These are phyloP conservation scores for Massariosphaeria phaeospora DNA, from an alignment of 495 filamentous ascomycete species.

Conservation along the genomic window DNA sequence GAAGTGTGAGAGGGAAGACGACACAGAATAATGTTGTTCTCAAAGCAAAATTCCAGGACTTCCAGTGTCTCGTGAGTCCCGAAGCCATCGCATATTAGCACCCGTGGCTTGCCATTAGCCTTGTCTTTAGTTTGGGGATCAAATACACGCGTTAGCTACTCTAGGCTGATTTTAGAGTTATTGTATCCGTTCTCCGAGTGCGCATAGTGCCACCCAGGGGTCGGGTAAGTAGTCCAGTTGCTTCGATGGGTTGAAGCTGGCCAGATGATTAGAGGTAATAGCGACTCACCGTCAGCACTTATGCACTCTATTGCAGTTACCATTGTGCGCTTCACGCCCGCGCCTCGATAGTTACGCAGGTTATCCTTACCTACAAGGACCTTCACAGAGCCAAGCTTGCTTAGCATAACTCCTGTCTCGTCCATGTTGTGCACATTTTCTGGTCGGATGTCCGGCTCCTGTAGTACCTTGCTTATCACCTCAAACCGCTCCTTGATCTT, in stretches of 20 bases:
- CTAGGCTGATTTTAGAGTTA: background rate
- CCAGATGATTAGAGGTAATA: conserved; percentile 37
- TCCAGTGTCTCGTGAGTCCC: background rate
- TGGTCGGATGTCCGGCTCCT: conserved; percentile 11
- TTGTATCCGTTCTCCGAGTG: background rate
- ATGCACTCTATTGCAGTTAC: conserved; percentile 41
- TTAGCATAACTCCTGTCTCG: too few species aligned
- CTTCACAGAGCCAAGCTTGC: conserved; percentile 40
- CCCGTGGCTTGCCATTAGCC: background rate
- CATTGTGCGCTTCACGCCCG: conserved; percentile 28
- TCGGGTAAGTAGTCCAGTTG: background rate
- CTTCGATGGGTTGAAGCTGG: conserved; percentile 25
- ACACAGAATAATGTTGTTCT: background rate
- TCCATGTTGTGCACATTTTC: conserved; percentile 18
- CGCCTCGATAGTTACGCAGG: conserved; percentile 33
- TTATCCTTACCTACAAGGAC: conserved; percentile 40
- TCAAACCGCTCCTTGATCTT: conserved; percentile 18
- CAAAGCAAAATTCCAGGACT: background rate
- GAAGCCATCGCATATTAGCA: background rate
- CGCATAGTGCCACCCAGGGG: background rate
- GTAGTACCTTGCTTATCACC: conserved; percentile 19
- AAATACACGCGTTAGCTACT: conserved; percentile 2
- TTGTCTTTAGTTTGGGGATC: background rate
- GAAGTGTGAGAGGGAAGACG: background rate
- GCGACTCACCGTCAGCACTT: conserved; percentile 34